A percentile compares a stretch with the other conserved stretches of the same genome.
Conservation (phyloP, 2,329 filamentous ascomycete species). For the Fusarium floridanum region DNA sequence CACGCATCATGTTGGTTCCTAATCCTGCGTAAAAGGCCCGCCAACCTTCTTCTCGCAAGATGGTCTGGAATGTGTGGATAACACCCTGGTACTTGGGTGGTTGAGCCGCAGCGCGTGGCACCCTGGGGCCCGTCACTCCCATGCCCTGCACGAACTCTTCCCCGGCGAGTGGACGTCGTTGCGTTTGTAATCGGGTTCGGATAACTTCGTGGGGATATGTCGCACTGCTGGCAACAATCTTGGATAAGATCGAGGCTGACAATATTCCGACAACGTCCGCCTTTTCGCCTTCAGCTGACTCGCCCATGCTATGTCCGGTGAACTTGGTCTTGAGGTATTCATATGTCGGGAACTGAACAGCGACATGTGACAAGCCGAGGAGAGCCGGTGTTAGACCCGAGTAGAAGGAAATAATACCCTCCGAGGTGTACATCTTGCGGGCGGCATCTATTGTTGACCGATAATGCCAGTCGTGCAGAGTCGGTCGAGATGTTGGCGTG, state of each 20-base stretch:
- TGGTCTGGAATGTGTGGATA: constrained; percentile 83
- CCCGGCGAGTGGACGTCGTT: constrained; percentile 77
- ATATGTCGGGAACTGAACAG: constrained; percentile 96
- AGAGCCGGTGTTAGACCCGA: constrained; percentile 93
- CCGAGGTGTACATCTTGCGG: constrained; percentile 92
- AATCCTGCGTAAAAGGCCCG: constrained; percentile 96
- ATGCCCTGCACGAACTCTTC: constrained; percentile 65
- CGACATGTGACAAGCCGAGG: constrained; percentile 92
- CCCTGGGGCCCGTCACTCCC: constrained; percentile 54
- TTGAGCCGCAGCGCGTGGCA: constrained; percentile 45
- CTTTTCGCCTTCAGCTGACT: constrained; percentile 60
- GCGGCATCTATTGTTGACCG: constrained; percentile 90
- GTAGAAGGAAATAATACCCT: constrained; percentile 93
- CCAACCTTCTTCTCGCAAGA: constrained; percentile 93
- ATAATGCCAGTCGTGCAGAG: constrained; percentile 89
- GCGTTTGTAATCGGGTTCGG: constrained; percentile 92
- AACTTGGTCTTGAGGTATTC: constrained; percentile 93
- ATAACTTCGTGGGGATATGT: constrained; percentile 99
- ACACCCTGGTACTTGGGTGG: constrained; percentile 80
- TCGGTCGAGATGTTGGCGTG: constrained; percentile 67
- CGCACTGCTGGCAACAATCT: constrained; percentile 91
- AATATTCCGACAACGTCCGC: constrained; percentile 87
- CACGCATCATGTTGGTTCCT: constrained; percentile 97
- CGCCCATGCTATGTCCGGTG: constrained; percentile 89
- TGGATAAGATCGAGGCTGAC: constrained; percentile 90